Conservation (phyloP, 1,284 basidiomycete species). For the Dichomitus squalens region DNA sequence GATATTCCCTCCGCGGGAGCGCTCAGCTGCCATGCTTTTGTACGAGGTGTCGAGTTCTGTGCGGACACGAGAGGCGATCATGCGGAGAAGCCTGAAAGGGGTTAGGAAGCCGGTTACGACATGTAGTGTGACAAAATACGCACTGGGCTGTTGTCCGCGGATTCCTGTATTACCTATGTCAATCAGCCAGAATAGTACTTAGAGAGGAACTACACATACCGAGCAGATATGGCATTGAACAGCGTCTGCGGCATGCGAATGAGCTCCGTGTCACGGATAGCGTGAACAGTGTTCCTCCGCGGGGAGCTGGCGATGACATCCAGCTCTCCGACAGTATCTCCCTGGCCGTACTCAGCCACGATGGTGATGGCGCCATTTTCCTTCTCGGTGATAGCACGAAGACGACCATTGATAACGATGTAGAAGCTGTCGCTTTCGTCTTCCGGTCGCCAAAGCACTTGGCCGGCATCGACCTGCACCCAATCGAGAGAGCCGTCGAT, state of each 20-base stretch:
- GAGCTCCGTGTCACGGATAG: constrained; percentile 98
- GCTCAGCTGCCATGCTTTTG: constrained; percentile 52
- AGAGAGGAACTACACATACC: constrained; percentile 44
- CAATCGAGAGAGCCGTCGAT: constrained; percentile 98
- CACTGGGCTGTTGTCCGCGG: constrained; percentile 95
- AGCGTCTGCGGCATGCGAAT: constrained; percentile 96
- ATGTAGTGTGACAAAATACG: constrained; percentile 37
- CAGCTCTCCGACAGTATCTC: constrained; percentile 86
- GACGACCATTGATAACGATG: constrained; percentile 96
- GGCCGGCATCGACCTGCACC: constrained; percentile 96
- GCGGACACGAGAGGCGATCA: constrained; percentile 92
- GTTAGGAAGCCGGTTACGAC: too few species aligned
- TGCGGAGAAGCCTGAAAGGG: constrained; percentile 69
- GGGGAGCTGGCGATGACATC: constrained; percentile 96
- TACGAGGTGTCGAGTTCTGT: constrained; percentile 73
- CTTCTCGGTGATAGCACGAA: constrained; percentile 80
- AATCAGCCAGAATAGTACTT: not conserved
- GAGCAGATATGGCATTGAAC: constrained; percentile 94
- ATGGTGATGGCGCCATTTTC: constrained; percentile 80
- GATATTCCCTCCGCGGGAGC: constrained; percentile 74
- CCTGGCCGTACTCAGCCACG: constrained; percentile 93
- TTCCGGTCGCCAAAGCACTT: constrained; percentile 90
- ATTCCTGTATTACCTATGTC: constrained; percentile 54
- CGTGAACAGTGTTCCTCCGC: constrained; percentile 90
- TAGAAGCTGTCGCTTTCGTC: constrained; percentile 95